Evolutionary conservation across 2,329 filamentous ascomycete genomes (phyloP).

Genomic region (Venturia effusa): DNA sequence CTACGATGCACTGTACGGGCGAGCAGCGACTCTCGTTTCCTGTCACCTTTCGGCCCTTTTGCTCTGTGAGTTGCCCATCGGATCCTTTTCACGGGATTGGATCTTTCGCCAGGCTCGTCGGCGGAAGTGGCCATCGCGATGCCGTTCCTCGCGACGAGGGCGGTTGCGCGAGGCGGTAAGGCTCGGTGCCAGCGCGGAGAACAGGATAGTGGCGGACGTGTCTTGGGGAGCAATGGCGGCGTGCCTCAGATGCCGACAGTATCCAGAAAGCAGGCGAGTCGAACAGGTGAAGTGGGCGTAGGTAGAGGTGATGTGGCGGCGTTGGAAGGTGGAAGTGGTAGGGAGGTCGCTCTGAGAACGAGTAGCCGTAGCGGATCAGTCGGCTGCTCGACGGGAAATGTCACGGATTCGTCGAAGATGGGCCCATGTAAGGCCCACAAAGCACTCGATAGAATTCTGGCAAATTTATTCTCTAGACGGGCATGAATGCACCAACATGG

Average conservation of each 20-base stretch:
- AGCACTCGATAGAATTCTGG: background rate
- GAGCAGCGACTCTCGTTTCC: constrained; percentile 75
- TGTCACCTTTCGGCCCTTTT: constrained; percentile 59
- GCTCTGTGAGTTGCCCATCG: constrained; percentile 95
- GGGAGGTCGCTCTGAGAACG: background rate
- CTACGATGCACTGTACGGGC: constrained; percentile 56
- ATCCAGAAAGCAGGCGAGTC: background rate
- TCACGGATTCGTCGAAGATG: background rate
- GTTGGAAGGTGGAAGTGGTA: background rate
- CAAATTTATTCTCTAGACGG: background rate
- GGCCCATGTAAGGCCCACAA: background rate
- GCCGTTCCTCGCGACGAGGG: constrained; percentile 6
- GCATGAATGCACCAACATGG: background rate
- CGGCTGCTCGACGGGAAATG: background rate
- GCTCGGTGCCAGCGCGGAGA: background rate
- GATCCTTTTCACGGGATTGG: constrained; percentile 62
- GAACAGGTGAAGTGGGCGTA: background rate
- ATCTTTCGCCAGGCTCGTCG: constrained; percentile 38
- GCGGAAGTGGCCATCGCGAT: constrained; percentile 8
- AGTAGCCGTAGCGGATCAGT: background rate
- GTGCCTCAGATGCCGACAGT: background rate
- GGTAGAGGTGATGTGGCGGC: background rate
- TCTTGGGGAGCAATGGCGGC: background rate
- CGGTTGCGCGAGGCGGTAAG: constrained; percentile 4
- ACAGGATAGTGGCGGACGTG: background rate